Conservation (phyloP, 352 stramenopile genomes). For the Achlya hypogyna region DNA sequence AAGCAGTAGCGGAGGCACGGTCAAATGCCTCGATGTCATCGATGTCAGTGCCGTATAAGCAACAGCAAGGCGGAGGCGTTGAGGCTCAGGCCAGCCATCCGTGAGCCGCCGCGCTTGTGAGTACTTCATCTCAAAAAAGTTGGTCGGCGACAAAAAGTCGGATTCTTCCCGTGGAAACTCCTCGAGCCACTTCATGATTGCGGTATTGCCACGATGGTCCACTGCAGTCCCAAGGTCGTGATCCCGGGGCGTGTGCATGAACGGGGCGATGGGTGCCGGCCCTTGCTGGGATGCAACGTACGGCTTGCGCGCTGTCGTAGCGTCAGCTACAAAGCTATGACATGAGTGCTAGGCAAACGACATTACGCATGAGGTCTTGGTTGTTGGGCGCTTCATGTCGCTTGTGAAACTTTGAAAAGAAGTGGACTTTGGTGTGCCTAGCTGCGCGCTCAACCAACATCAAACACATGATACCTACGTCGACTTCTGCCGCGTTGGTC, state of each 20-base stretch:
- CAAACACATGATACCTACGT: background rate
- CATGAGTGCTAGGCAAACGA: no score
- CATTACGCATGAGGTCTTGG: no score
- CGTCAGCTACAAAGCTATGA: background rate
- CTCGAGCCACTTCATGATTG: background rate
- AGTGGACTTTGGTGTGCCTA: background rate
- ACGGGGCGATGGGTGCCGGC: background rate
- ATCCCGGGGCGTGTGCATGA: background rate
- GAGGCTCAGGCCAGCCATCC: background rate
- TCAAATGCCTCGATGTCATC: background rate
- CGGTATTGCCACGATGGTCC: background rate
- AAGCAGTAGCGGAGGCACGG: background rate
- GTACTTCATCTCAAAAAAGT: constrained; percentile 10
- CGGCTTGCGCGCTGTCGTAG: background rate
- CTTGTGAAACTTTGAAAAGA: background rate
- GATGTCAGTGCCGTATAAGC: background rate
- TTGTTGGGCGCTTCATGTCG: background rate
- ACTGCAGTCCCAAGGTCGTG: background rate
- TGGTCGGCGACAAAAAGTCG: constrained; percentile 10
- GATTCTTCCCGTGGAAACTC: background rate
- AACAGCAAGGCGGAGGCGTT: background rate
- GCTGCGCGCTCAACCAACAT: background rate
- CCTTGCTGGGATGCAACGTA: background rate
- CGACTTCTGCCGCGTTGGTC: background rate
- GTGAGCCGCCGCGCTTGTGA: constrained; percentile 9